Evolutionary conservation across 257 asterid genomes (phyloP), one percentile per base, ranked within the genome.

Genomic region (Capsicum rhomboideum): DNA sequence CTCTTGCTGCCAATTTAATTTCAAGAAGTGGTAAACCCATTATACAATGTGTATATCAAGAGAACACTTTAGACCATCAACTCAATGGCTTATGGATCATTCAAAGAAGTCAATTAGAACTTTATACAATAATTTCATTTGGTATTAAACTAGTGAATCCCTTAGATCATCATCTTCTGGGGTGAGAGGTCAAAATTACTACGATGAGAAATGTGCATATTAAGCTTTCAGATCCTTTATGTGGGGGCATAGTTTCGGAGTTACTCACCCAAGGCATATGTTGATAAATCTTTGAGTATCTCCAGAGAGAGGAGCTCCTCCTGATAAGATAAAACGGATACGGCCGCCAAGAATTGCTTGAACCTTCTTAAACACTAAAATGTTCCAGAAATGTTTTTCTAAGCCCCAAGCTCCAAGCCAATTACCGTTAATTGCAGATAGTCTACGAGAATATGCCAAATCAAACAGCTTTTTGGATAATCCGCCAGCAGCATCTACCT

Each of bases 351-450:
- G 91, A 93, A 95, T 91, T 49, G 99, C 99, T 91, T 87, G 91
- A 84, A 97, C 90, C 89, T 97, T 97, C 83, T 91, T 93, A 64
- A 97, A 97, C 86, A 97, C 98, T 80, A 97, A 87, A 86, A 95
- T 68, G 88, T 93, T 90, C 99, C 99, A 97, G 2, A 97, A 82
- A 55, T 90, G 82, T 89, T 89, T 93, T 92, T 97, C 99, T 83
- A 97, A 77, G 82, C 98, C 99, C 99, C 99, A 95, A 31, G 98
- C 98, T 37, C 99, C 98, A 86, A 93, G 90, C 99, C 99, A 95
- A 91, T 97, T 93, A 63, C 99, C 99, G 83, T 95, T 95, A 79
- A 93, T 87, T 50, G 98, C 93, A 86, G 97, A 89, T 83, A 93
- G 79, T 80, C 96, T 89, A 64, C 99, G 98, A 83, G 93, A 82